These are phyloP conservation scores for Pleurozium schreberi DNA, from an alignment of 225 moss, liverwort and hornwort species.

Conservation along the genomic window DNA sequence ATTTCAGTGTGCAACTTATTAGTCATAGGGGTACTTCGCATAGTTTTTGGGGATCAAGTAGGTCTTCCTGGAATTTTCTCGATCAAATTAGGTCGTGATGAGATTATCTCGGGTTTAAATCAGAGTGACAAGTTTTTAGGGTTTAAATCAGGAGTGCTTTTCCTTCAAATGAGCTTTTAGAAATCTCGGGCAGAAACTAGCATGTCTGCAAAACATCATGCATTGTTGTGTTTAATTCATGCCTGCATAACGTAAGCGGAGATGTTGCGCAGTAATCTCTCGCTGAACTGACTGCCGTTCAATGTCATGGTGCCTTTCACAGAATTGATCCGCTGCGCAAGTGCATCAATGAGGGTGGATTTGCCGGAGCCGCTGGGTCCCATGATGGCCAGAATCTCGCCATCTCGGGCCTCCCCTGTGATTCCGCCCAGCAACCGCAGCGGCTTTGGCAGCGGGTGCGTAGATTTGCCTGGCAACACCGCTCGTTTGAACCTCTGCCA, in stretches of 20 bases:
- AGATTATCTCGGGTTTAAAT: neutral
- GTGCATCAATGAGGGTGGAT: slow-evolving; percentile 75
- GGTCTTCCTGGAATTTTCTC: neutral
- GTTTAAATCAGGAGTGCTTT: neutral
- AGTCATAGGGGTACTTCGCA: neutral
- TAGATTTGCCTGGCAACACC: neutral
- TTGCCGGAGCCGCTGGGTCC: slow-evolving; percentile 89
- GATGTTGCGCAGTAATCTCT: slow-evolving; percentile 61
- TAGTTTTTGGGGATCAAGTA: too few relatives aligned
- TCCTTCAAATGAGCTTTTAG: neutral
- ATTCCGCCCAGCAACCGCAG: slow-evolving; percentile 40
- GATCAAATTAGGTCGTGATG: neutral
- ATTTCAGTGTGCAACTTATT: neutral
- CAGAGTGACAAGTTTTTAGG: neutral
- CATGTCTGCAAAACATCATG: neutral
- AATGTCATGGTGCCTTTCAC: slow-evolving; percentile 63
- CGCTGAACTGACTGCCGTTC: slow-evolving; percentile 54
- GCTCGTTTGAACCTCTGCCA: slow-evolving; percentile 15
- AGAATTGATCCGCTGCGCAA: slow-evolving; percentile 61
- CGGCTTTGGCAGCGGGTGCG: slow-evolving; percentile 5
- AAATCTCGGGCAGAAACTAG: neutral
- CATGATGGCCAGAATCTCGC: slow-evolving; percentile 80
- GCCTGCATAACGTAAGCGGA: slow-evolving; percentile 90
- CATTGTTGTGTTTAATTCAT: neutral
- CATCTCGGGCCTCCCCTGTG: slow-evolving; percentile 62